Evolutionary conservation across 2,329 filamentous ascomycete genomes (phyloP).

Genomic region (Knufia fluminis): DNA sequence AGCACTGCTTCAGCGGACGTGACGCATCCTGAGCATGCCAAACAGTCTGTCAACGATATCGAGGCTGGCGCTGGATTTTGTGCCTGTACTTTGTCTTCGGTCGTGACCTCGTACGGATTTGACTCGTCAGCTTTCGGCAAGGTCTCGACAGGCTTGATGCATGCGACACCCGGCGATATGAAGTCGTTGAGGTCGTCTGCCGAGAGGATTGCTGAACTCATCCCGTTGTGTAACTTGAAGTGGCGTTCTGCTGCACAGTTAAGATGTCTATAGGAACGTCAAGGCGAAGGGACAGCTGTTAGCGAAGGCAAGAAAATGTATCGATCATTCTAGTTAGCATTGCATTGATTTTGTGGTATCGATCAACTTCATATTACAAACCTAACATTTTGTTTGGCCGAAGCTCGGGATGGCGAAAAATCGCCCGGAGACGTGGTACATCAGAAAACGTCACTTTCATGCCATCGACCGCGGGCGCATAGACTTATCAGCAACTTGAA

Average conservation of each 20-base stretch:
- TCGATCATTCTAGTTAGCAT: neutral
- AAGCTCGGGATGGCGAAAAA: conserved; percentile 5
- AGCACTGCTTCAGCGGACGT: conserved; percentile 97
- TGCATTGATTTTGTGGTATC: neutral
- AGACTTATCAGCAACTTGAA: too few species aligned
- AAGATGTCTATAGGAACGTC: neutral
- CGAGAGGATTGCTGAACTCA: conserved; percentile 88
- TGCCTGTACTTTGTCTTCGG: conserved; percentile 65
- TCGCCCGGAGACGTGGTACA: too few species aligned
- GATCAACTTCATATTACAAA: neutral
- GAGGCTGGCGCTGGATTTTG: conserved; percentile 62
- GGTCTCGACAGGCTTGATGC: conserved; percentile 94
- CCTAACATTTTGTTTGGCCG: conserved; percentile 6
- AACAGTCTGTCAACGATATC: conserved; percentile 93
- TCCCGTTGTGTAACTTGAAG: conserved; percentile 31
- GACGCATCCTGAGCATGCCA: conserved; percentile 94
- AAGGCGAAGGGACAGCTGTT: neutral
- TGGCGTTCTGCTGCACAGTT: conserved; percentile 1
- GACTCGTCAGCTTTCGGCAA: conserved; percentile 56
- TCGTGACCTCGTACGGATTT: conserved; percentile 70
- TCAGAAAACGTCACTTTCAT: too few species aligned
- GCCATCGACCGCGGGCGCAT: too few species aligned
- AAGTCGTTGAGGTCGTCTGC: conserved; percentile 98
- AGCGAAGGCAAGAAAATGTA: neutral
- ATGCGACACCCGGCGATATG: conserved; percentile 93